These are phyloP conservation scores for Rhodamnia argentea DNA, from an alignment of 345 rosid species.

Conservation along the genomic window DNA sequence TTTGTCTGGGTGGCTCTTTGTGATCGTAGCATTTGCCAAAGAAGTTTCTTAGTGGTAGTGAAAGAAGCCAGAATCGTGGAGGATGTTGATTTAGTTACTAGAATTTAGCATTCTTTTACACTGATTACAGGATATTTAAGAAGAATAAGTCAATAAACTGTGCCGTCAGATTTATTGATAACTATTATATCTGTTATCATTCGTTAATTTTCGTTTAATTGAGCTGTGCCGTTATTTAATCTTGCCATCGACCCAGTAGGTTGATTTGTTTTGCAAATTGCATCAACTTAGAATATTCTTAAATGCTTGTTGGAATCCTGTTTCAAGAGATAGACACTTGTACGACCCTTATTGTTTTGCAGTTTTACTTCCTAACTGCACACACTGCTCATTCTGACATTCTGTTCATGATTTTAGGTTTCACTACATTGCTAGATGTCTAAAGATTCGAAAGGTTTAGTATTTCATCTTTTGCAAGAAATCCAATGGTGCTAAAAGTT, in stretches of 20 bases:
- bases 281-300: background rate
- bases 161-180: background rate
- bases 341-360: background rate
- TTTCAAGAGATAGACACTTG: background rate
- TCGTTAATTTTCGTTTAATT: background rate
- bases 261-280: background rate
- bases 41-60: background rate
- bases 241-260: background rate
- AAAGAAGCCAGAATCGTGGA: background rate
- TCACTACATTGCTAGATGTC: background rate
- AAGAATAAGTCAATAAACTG: background rate
- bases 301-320: background rate
- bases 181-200: background rate
- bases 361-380: background rate
- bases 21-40: background rate
- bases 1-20: background rate
- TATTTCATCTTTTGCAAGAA: conserved; percentile 5
- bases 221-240: background rate
- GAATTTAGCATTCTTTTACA: background rate
- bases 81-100: background rate
- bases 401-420: background rate
- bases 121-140: background rate
- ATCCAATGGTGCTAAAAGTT: conserved; percentile 66
- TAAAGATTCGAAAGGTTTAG: background rate
- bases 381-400: background rate